Evolutionary conservation across 2,329 filamentous ascomycete species (phyloP).

Genomic region (Hypoxylon sp.): DNA sequence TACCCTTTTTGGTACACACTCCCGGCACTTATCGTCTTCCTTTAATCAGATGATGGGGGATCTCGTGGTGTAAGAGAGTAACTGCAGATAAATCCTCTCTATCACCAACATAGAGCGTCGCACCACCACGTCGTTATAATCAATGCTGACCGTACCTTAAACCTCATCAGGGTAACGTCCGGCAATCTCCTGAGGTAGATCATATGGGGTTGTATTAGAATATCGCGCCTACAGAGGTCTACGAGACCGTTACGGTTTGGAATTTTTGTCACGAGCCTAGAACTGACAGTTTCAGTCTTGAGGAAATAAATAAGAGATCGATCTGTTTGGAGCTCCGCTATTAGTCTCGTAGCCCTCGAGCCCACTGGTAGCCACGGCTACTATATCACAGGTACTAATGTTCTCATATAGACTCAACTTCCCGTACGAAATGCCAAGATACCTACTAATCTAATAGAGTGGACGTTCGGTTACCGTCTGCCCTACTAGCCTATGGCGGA

Average conservation of each 20-base stretch:
- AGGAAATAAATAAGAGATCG: constrained; percentile 21
- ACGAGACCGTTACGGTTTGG: constrained; percentile 5
- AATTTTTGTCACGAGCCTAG: constrained; percentile 32
- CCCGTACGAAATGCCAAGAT: constrained; percentile 31
- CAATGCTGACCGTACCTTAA: constrained; percentile 29
- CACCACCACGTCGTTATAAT: constrained; percentile 22
- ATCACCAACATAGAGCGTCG: constrained; percentile 10
- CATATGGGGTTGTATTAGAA: constrained; percentile 36
- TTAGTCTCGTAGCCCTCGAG: constrained; percentile 20
- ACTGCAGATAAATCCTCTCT: constrained; percentile 11
- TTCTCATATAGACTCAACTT: constrained; percentile 28
- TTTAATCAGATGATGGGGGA: constrained; percentile 26
- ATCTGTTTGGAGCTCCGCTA: constrained; percentile 22
- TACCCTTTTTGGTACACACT: constrained; percentile 11
- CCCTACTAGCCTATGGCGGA: constrained; percentile 31
- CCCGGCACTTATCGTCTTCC: constrained; percentile 24
- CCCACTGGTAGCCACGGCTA: constrained; percentile 27
- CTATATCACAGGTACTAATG: constrained; percentile 17
- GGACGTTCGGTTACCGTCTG: constrained; percentile 32
- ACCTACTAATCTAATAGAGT: constrained; percentile 30
- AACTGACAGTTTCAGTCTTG: constrained; percentile 14
- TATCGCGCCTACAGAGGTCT: constrained; percentile 19
- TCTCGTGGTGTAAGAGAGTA: constrained; percentile 29
- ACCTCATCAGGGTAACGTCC: constrained; percentile 33
- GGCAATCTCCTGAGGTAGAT: constrained; percentile 35